Evolutionary conservation across 371 early-diverging fungal genomes (phyloP), one percentile per base, ranked within the genome.

Genomic region (Scutellospora calospora): DNA sequence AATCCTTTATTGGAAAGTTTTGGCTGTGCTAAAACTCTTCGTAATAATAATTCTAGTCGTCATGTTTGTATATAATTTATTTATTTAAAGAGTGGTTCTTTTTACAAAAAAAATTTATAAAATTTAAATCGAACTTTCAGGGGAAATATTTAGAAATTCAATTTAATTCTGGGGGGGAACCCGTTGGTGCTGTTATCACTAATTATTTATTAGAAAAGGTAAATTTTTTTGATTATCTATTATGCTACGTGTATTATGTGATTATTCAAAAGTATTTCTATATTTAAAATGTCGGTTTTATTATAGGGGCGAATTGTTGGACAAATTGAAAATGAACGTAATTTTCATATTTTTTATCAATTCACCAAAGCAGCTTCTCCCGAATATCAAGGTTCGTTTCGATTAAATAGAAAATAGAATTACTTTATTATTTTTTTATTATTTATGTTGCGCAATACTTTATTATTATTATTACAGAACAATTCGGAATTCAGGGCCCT

Each of bases 121-220:
- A 2, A 35, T 33, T 31, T 65, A 65, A 31, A 49, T 49, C 16
- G 14, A 11, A 27, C 55, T 55, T 25, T 54, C 84, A 95, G 95
- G 96, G 98, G 52, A 99, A 99, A 90, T 99, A 99, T 86, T 94
- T 99, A 62, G 98, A 98, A 86, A 98, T 99, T 84, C 95, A 97
- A 83, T 99, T 99, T 86, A 96, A 96, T 84, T 80, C 88, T 18
- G 91, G 94, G 80, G 97, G 97, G 31, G 95, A 96, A 78, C 99
- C 99, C 22, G 93, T 95, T 51, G 99, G 99, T 76, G 99, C 99
- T 22, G 92, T 95, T 76, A 99, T 99, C 81, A 97, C 97, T 68
- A 99, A 98, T 86, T 99, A 99, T 85, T 89, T 99, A 57, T 89
- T 99, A 33, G 99, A 99, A 87, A 98, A 99, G 92, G 96, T 94